Evolutionary conservation across 2,329 filamentous ascomycete genomes (phyloP).

Genomic region (Diaporthe capsici): DNA sequence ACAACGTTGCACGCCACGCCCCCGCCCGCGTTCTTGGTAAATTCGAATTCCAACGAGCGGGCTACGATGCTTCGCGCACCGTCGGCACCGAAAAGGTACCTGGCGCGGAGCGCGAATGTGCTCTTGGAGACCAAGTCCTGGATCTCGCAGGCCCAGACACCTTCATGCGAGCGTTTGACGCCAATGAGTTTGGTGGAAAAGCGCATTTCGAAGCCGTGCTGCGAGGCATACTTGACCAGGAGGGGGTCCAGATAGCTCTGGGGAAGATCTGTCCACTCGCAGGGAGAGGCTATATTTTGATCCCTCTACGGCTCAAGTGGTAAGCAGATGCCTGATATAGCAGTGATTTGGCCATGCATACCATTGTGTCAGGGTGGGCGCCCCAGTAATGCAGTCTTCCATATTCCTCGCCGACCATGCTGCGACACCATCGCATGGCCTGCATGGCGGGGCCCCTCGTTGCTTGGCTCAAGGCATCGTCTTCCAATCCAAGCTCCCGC

Average conservation of each 20-base stretch:
- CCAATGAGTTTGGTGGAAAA: slow-evolving; percentile 55
- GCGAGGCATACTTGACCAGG: slow-evolving; percentile 55
- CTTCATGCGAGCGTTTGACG: slow-evolving; percentile 44
- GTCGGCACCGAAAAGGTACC: slow-evolving; percentile 73
- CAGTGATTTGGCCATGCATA: neutral
- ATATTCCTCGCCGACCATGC: slow-evolving; percentile 57
- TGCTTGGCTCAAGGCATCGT: slow-evolving; percentile 49
- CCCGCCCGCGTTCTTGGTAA: neutral
- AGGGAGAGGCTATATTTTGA: slow-evolving; percentile 54
- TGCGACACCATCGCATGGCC: slow-evolving; percentile 55
- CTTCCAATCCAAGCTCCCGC: slow-evolving; percentile 54
- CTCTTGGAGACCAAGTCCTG: slow-evolving; percentile 52
- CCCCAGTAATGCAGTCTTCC: slow-evolving; percentile 55
- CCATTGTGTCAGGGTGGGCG: slow-evolving; percentile 50
- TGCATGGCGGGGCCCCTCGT: slow-evolving; percentile 50
- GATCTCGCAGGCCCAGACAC: slow-evolving; percentile 45
- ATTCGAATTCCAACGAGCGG: neutral
- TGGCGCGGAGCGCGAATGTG: slow-evolving; percentile 59
- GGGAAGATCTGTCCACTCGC: slow-evolving; percentile 47
- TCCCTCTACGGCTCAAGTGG: slow-evolving; percentile 40
- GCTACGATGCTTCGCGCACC: slow-evolving; percentile 34
- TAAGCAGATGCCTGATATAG: neutral
- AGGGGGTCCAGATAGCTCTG: slow-evolving; percentile 60
- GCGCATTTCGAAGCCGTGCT: slow-evolving; percentile 54
- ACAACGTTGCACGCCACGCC: slow-evolving; percentile 35